Percentiles rank a stretch among this genome's conserved stretches.
These are phyloP conservation scores for Vitis labrusca DNA, from an alignment of 164 flowering plant genomes.

Conservation along the genomic window DNA sequence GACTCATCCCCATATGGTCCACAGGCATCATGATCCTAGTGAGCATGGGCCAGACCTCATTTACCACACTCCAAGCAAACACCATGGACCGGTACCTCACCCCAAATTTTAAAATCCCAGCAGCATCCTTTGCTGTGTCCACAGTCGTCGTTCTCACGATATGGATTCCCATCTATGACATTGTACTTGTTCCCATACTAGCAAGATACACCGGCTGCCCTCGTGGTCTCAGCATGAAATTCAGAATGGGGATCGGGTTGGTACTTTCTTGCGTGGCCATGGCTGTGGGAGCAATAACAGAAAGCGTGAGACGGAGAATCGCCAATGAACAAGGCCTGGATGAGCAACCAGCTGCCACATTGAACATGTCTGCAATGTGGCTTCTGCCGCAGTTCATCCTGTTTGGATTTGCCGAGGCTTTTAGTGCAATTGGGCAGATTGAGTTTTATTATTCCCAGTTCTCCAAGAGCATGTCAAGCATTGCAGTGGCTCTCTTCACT, in stretches of 20 bases:
- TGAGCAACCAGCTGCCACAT: slow-evolving; percentile 6
- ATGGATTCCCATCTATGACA: slow-evolving; percentile 55
- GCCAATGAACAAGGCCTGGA: slow-evolving; percentile 15
- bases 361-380: slow-evolving; percentile 42
- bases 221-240: slow-evolving; percentile 16
- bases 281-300: slow-evolving; percentile 33
- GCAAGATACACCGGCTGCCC: slow-evolving; percentile 33
- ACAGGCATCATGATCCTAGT: slow-evolving; percentile 24
- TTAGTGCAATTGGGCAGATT: slow-evolving; percentile 34
- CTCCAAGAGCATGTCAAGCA: slow-evolving; percentile 50
- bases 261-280: slow-evolving; percentile 21
- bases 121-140: slow-evolving; percentile 48
- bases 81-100: slow-evolving; percentile 57
- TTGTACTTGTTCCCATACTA: slow-evolving; percentile 34
- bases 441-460: slow-evolving; percentile 42
- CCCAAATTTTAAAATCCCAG: slow-evolving; percentile 48
- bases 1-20: slow-evolving; percentile 33
- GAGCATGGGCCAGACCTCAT: slow-evolving; percentile 23
- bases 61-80: slow-evolving; percentile 40
- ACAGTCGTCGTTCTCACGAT: slow-evolving; percentile 23
- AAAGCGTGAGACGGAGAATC: slow-evolving; percentile 19
- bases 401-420: slow-evolving; percentile 41
- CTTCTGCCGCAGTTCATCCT: slow-evolving; percentile 27
- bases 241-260: slow-evolving; percentile 58
- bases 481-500: slow-evolving; percentile 31